Evolutionary conservation across 208 protist species (phyloP).

Genomic region (Eutreptiella sp.): DNA sequence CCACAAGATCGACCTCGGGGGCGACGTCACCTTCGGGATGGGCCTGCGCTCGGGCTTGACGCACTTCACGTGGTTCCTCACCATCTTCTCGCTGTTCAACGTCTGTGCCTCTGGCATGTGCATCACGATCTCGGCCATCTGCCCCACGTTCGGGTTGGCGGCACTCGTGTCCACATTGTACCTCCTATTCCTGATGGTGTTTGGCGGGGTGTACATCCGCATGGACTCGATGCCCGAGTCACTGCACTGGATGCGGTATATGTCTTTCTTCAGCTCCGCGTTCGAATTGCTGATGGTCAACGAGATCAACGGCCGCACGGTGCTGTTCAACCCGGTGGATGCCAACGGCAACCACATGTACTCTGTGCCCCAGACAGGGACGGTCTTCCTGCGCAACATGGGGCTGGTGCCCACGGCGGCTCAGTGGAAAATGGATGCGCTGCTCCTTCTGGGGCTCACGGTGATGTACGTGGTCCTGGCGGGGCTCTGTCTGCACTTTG

Average conservation of each 20-base stretch:
- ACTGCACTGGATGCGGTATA: slow-evolving; percentile 52
- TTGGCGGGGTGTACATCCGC: slow-evolving; percentile 77
- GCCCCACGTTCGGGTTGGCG: slow-evolving; percentile 60
- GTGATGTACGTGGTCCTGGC: too few relatives aligned
- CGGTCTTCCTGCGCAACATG: too few relatives aligned
- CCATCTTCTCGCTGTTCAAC: slow-evolving; percentile 69
- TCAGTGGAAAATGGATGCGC: too few relatives aligned
- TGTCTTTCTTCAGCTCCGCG: slow-evolving; percentile 77
- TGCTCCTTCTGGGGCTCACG: too few relatives aligned
- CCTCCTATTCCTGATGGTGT: slow-evolving; percentile 82
- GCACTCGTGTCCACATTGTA: slow-evolving; percentile 71
- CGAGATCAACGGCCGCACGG: slow-evolving; percentile 71
- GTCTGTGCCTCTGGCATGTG: slow-evolving; percentile 64
- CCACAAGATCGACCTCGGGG: too few relatives aligned
- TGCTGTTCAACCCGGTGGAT: slow-evolving; percentile 66
- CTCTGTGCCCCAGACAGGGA: too few relatives aligned
- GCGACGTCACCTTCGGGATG: slow-evolving; percentile 28
- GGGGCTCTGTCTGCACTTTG: too few relatives aligned
- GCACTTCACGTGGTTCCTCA: slow-evolving; percentile 76
- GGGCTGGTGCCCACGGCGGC: too few relatives aligned
- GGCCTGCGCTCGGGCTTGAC: slow-evolving; percentile 7
- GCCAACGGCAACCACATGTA: too few relatives aligned
- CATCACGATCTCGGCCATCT: slow-evolving; percentile 67
- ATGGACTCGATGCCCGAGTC: slow-evolving; percentile 58
- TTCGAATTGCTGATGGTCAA: slow-evolving; percentile 83